Evolutionary conservation across 2,329 filamentous ascomycete genomes (phyloP), one percentile per base, ranked within the genome.

Genomic region (Capronia americana): DNA sequence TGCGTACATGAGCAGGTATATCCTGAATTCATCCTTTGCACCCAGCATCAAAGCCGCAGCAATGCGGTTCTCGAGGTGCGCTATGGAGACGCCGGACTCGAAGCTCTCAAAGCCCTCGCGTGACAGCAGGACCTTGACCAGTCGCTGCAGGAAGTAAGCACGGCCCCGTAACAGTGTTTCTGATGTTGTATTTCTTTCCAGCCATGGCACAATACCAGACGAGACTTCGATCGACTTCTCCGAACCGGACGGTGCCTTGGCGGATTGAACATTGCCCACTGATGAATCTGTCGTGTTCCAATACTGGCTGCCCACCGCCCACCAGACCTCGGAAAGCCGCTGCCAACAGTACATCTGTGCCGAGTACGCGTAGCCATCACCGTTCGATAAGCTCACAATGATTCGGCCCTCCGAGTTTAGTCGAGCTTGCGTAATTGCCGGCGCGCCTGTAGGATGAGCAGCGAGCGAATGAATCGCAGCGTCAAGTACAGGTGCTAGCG

Each of bases 261-360:
- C 89, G 1, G 69, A 66, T 48, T 56, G 91, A 44, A 97, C 79
- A 58, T 93, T 91, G 56, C 91, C 89, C 61, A 97, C 88, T 0
- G 93, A 93, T 1, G 92, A 93, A 74, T 97, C 95, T 61, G 93
- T 96, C 0, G 93, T 96, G 78, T 99, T 98, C 96, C 95, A 99
- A 77, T 99, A 99, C 76, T 99, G 95, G 72, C 92, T 96, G 20
- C 93, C 93, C 0, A 98, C 93, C 0, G 94, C 94, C 93, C 95
- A 99, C 95, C 95, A 99, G 1, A 92, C 87, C 76, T 99, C 96
- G 1, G 93, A 96, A n/a, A 99, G 84, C 10, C 93, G 88, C 78
- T 98, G 94, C 95, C 95, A 99, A 7, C 89, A 87, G 77, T 88
- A 94, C 90, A 99, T 91, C 20, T 86, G 85, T 0, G 90, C 87